Base-by-base conservation (phyloP, 176 grass and related monocot genomes). In the Triticum timopheevii region DNA sequence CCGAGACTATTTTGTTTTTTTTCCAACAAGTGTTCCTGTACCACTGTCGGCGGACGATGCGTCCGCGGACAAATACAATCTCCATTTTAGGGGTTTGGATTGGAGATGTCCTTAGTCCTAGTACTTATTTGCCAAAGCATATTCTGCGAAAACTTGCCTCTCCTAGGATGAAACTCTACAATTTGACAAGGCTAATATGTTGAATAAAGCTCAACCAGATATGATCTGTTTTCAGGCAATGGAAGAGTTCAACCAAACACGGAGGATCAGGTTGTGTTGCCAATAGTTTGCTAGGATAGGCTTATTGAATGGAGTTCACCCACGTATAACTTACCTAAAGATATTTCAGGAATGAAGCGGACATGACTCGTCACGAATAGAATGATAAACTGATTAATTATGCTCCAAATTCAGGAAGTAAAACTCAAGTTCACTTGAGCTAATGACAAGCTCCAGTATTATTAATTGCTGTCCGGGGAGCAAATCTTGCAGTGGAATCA, bases 401-500 rank as follows among this genome's bases (percentile, higher is more conserved):
- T n/a, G 17, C 22, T 82, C 30, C 49, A 59, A 27, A 83, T 72
- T 25, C 13, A 22, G 0, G 7, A 58, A 12, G 6, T 28, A 42
- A 8, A 73, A 61, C 12, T 20, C 31, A 59, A 27, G 49, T 83
- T 72, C 49, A 15, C 56, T 23, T 56, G 3, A 20, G 12, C 40
- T 24, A 65, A 80, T 6, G 17, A 13, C 0, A 30, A 61, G 52
- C 20, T 83, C 17, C 38, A 10, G 3, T 1, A 24, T 76, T 84
- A 76, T 76, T 84, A 13, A 8, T 27, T 15, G 15, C 16, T 42
- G 6, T 22, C 39, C 24, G 24, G 42, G 35, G 52, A 82, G 25
- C 28, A 15, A 69, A 69, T 6, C 80, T 16, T 16, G 64, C 24
- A 35, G 40, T 82, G 12, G 79, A 47, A 67, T 61, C 89, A 98